phyloP scores from a whole-genome alignment of 148 eudicot genomes.

The Nyssa sinensis region DNA sequence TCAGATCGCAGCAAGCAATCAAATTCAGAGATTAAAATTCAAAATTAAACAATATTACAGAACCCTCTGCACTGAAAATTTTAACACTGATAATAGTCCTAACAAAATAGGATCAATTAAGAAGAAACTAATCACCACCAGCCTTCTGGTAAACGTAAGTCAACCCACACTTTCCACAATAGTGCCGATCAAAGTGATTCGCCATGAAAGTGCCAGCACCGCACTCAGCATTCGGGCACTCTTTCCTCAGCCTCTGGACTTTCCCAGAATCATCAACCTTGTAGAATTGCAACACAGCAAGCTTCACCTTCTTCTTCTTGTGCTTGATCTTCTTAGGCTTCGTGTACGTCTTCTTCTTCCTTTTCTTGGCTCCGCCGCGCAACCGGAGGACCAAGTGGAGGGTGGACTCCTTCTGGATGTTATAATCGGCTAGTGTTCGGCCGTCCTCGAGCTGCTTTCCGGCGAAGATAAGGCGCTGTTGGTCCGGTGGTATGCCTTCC shows the following conservation, averaged over 20 bases:
- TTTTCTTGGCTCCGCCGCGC: slow-evolving; percentile 25
- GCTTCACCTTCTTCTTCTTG: slow-evolving; percentile 29
- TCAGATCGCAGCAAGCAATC: not conserved
- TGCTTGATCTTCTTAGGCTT: slow-evolving; percentile 33
- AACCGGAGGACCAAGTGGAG: slow-evolving; percentile 30
- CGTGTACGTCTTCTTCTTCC: slow-evolving; percentile 35
- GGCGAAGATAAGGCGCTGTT: slow-evolving; percentile 33
- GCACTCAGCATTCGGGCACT: slow-evolving; percentile 32
- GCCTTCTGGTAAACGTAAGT: slow-evolving; percentile 33
- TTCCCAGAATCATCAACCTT: slow-evolving; percentile 30
- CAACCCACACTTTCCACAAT: slow-evolving; percentile 29
- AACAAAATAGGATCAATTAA: not conserved
- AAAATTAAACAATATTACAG: not conserved
- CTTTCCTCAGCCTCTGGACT: slow-evolving; percentile 32
- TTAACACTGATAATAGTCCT: not conserved
- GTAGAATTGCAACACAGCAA: slow-evolving; percentile 27
- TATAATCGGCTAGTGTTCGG: slow-evolving; percentile 31
- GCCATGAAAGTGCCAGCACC: slow-evolving; percentile 38
- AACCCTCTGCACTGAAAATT: not conserved
- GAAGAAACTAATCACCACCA: slow-evolving; percentile 16
- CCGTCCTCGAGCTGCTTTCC: slow-evolving; percentile 35
- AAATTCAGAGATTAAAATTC: not conserved
- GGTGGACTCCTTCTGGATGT: slow-evolving; percentile 35
- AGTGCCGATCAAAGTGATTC: slow-evolving; percentile 28
- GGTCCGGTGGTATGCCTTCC: slow-evolving; percentile 34